Evolutionary conservation across 2,329 filamentous ascomycete genomes (phyloP).

Genomic region (Apiospora pterosperma): DNA sequence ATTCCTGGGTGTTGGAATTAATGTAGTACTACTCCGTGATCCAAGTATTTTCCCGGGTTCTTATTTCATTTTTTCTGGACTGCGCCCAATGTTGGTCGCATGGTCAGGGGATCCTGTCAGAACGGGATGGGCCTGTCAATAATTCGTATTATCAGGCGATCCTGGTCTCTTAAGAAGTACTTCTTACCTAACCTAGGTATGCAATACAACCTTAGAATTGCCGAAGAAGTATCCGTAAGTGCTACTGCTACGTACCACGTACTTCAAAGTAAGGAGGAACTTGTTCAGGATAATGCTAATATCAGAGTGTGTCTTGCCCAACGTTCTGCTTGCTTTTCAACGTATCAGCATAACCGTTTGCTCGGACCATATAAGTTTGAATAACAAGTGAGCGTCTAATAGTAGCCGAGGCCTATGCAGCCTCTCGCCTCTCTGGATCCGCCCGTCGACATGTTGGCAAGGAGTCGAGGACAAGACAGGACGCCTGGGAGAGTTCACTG

Average conservation of each 20-base stretch:
- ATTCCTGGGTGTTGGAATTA: no score
- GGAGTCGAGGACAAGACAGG: background rate
- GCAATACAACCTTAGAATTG: background rate
- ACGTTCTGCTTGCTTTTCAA: background rate
- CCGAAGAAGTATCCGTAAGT: no score
- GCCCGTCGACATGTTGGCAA: background rate
- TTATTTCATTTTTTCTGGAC: background rate
- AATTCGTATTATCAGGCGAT: background rate
- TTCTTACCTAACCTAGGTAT: background rate
- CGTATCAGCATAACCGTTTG: background rate
- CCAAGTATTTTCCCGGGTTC: background rate
- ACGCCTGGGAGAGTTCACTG: background rate
- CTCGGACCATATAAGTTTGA: background rate
- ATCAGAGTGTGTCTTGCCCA: background rate
- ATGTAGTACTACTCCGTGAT: no score
- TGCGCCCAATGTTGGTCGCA: conserved; percentile 1
- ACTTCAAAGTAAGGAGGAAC: background rate
- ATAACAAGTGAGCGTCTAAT: background rate
- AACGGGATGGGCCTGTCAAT: conserved; percentile 2
- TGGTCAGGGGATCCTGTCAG: background rate
- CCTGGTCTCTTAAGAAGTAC: background rate
- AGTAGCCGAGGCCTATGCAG: no score
- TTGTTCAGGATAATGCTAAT: no score
- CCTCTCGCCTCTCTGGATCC: background rate
- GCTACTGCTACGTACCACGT: background rate